Conservation (phyloP, 164 flowering plant genomes). For the Umbellularia californica region DNA sequence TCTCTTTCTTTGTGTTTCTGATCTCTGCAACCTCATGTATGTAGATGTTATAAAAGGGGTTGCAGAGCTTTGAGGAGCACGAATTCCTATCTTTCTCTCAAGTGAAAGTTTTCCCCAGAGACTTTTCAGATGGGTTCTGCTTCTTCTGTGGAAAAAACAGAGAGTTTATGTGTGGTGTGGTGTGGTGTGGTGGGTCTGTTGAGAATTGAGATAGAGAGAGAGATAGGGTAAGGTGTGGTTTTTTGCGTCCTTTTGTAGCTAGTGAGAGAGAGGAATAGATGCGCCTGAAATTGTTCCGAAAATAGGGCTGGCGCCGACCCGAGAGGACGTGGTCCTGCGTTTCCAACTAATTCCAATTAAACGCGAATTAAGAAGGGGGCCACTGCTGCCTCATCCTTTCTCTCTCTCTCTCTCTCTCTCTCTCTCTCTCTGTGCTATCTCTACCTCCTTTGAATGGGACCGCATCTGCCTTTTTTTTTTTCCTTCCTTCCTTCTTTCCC, state of each 20-base stretch:
- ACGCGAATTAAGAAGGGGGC: conserved; percentile 14
- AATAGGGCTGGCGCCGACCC: conserved; percentile 32
- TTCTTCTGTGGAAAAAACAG: conserved; percentile 8
- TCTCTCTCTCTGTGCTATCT: conserved; percentile 2
- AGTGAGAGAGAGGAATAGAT: conserved; percentile 17
- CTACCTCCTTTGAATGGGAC: conserved; percentile 4
- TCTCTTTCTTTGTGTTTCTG: conserved; percentile 8
- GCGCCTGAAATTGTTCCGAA: conserved; percentile 33
- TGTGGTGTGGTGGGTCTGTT: not conserved
- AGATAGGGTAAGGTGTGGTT: not conserved
- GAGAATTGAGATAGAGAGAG: conserved; percentile 13
- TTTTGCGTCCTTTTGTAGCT: not conserved
- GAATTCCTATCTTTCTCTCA: conserved; percentile 28
- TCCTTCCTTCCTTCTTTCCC: not conserved
- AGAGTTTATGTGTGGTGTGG: not conserved
- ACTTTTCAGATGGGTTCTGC: conserved; percentile 36
- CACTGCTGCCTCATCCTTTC: not conserved
- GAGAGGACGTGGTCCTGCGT: conserved; percentile 44
- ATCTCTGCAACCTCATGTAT: not conserved
- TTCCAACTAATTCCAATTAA: conserved; percentile 33
- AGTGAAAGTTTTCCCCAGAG: conserved; percentile 30
- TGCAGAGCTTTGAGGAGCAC: conserved; percentile 9
- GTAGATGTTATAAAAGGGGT: not conserved
- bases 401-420: not conserved
- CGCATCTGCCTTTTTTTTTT: conserved; percentile 8